Base-by-base conservation (phyloP, 2,329 filamentous ascomycete genomes). In the Niveomyces coronatus region DNA sequence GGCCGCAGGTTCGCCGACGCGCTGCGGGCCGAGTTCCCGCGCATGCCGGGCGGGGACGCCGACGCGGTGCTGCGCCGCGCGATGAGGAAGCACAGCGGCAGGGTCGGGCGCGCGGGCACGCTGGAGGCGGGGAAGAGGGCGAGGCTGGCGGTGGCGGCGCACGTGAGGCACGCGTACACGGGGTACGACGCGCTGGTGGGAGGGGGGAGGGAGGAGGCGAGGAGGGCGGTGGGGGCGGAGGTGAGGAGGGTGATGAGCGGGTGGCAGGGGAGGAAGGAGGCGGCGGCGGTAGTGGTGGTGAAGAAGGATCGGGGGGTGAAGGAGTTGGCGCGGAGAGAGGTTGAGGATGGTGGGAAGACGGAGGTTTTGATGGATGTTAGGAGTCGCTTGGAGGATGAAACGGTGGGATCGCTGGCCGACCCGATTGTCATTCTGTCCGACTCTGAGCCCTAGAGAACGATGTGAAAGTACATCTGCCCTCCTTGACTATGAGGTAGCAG, bases 131-230 rank as follows among this genome's bases (percentile, higher is more conserved):
- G 53, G 6, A 48, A 56, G 11, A 69, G 61, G 44, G 66, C 62
- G 4, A 46, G 51, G 31, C 55, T 71, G 17, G 70, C 66, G 3
- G 66, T 72, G 10, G 51, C 60, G 16, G 70, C 70, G 3, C 64
- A 72, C 44, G 58, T 68, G 4, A 57, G 70, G 6, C 70, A 74
- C 45, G 44, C 40, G 3, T 59, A 68, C 31, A 73, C 69, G 0
- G 45, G 54, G 2, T 74, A 74, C 40, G 66, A 73, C 11, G 30
- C 36, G 24, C 44, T 67, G 29, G 42, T 69, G 39, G 42, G 41
- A 13, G 31, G 19, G 17, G 16, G 34, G 16, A 37, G 37, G 9
- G 31, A 35, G 13, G 34, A 32, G 18, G 44, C 46, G 8, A 43
- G 47, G 17, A 39, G 34, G 14, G 31, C 32, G 5, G 40, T 47